These are phyloP conservation scores for Uronychia setigera DNA, from an alignment of 73 alveolate species.

Conservation along the genomic window DNA sequence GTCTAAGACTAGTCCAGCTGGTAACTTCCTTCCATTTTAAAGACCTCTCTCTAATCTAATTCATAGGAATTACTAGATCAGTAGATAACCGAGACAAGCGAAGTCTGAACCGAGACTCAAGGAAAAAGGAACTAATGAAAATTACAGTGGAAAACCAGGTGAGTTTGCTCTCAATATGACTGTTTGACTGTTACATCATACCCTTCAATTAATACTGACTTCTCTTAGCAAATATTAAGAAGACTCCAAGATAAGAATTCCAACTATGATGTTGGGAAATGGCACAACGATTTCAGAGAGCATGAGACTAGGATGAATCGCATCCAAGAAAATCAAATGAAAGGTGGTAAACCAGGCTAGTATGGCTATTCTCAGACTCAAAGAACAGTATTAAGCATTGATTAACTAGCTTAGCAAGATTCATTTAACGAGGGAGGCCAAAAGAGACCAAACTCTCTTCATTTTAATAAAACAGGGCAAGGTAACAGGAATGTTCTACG, in stretches of 20 bases:
- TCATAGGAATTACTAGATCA: no score
- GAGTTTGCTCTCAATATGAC: not conserved
- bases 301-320: constrained; percentile 40
- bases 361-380: not conserved
- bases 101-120: constrained; percentile 40
- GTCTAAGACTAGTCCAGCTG: not conserved
- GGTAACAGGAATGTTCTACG: not conserved
- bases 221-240: constrained; percentile 34
- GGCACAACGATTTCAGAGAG: constrained; percentile 49
- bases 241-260: constrained; percentile 62
- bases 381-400: not conserved
- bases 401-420: not conserved
- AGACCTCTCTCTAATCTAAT: constrained; percentile 26
- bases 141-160: constrained; percentile 58
- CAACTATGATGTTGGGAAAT: constrained; percentile 55
- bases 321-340: constrained; percentile 66
- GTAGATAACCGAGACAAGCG: not conserved
- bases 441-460: constrained; percentile 3
- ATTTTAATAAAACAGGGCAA: not conserved
- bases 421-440: not conserved
- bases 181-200: no score
- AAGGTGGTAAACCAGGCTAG: constrained; percentile 9
- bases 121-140: constrained; percentile 40
- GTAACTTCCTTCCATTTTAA: no score
- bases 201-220: no score